Evolutionary conservation across 1,284 basidiomycete genomes (phyloP).

Genomic region (Heterobasidion annosum): DNA sequence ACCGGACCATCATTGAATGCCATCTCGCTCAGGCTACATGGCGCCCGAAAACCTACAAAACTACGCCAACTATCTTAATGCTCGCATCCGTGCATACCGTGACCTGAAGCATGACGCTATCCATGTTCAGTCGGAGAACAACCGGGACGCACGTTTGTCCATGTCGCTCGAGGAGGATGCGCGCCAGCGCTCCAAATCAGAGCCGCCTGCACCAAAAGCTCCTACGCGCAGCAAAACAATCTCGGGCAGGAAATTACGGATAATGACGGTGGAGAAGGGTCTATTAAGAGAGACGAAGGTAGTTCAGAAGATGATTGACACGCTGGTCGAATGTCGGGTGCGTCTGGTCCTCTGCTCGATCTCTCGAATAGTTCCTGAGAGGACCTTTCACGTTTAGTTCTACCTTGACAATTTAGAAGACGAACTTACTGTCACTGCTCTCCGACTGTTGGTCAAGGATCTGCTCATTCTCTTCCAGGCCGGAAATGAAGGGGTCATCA

Average conservation of each 20-base stretch:
- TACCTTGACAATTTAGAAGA: conserved; percentile 92
- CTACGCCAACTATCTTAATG: conserved; percentile 88
- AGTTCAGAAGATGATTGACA: conserved; percentile 85
- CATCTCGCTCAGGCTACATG: conserved; percentile 52
- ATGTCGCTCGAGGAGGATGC: conserved; percentile 48
- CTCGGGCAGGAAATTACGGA: conserved; percentile 76
- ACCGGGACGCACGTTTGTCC: conserved; percentile 71
- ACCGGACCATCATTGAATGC: background rate
- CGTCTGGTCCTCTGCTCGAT: conserved; percentile 17
- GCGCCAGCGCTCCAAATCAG: conserved; percentile 7
- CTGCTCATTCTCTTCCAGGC: conserved; percentile 93
- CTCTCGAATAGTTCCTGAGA: background rate
- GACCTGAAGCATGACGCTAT: conserved; percentile 94
- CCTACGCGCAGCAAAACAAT: conserved; percentile 67
- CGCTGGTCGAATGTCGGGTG: conserved; percentile 83
- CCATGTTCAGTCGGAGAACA: conserved; percentile 82
- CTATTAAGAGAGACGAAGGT: conserved; percentile 86
- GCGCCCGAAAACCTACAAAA: conserved; percentile 81
- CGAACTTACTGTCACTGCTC: conserved; percentile 82
- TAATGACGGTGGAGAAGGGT: conserved; percentile 95
- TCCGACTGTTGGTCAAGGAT: conserved; percentile 96
- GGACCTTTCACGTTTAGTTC: conserved; percentile 44
- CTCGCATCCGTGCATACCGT: conserved; percentile 82
- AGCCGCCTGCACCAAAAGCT: conserved; percentile 9
- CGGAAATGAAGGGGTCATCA: conserved; percentile 97